Evolutionary conservation across 2,329 filamentous ascomycete genomes (phyloP).

Genomic region (Claviceps arundinis): DNA sequence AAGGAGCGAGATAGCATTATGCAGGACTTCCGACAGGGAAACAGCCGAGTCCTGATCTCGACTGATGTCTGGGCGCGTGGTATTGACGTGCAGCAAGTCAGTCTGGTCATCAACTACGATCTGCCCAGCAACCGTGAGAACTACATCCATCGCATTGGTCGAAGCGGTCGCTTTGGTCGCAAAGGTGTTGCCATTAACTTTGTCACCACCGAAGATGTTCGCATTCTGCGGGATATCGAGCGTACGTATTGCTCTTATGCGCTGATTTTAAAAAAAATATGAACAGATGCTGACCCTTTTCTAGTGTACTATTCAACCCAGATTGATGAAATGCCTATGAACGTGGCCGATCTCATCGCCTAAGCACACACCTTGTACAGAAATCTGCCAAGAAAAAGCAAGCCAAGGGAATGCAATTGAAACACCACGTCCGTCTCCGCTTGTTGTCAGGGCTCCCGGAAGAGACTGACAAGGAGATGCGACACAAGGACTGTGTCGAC

Average conservation of each 20-base stretch:
- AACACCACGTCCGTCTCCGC: background rate
- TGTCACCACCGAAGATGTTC: constrained; percentile 93
- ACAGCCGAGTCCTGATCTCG: constrained; percentile 89
- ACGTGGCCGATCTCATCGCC: constrained; percentile 53
- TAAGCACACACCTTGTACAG: constrained; percentile 18
- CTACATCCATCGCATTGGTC: constrained; percentile 97
- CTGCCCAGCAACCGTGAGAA: constrained; percentile 97
- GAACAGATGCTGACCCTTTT: constrained; percentile 18
- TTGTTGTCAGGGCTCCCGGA: background rate
- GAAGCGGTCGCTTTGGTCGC: constrained; percentile 86
- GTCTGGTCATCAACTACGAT: constrained; percentile 97
- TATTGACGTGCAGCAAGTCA: constrained; percentile 98
- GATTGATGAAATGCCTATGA: constrained; percentile 99
- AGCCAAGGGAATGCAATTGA: background rate
- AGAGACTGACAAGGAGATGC: background rate
- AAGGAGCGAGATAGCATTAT: constrained; percentile 98
- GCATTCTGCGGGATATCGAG: constrained; percentile 95
- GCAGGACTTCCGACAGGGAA: constrained; percentile 96
- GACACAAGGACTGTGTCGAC: constrained; percentile 1
- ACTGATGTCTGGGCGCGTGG: constrained; percentile 97
- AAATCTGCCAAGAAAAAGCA: background rate
- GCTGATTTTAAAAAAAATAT: background rate
- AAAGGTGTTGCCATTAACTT: constrained; percentile 99
- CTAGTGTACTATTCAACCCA: constrained; percentile 88
- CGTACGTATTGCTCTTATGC: constrained; percentile 36